These are phyloP conservation scores for Ophiostoma himal-ulmi DNA, from an alignment of 2,329 filamentous ascomycete species.

Conservation along the genomic window DNA sequence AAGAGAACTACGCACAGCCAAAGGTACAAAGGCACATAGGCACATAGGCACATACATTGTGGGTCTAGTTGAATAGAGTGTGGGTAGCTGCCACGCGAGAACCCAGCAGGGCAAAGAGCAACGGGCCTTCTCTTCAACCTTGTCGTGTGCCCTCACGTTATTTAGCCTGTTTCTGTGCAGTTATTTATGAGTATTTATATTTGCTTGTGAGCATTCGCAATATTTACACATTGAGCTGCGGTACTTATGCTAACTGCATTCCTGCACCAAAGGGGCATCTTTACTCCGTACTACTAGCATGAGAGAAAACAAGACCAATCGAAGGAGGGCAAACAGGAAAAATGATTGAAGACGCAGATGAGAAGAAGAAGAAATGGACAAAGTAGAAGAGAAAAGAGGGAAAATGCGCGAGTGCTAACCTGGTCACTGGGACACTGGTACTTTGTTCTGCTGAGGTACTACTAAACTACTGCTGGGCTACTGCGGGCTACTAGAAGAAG, in stretches of 20 bases:
- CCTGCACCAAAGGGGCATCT: not conserved
- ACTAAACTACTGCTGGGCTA: not conserved
- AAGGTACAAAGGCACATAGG: not conserved
- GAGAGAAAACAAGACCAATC: not conserved
- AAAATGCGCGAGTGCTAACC: not conserved
- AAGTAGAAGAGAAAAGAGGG: conserved; percentile 1
- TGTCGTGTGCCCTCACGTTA: conserved; percentile 3
- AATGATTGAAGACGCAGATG: not conserved
- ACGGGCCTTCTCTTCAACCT: not conserved
- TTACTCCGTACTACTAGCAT: not conserved
- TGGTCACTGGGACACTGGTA: not conserved
- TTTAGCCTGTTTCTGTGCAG: not conserved
- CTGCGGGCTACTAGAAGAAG: not conserved
- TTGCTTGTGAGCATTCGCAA: not conserved
- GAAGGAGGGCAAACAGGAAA: not conserved
- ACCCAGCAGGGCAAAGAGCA: conserved; percentile 3
- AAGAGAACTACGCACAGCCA: not conserved
- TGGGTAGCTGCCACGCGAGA: conserved; percentile 13
- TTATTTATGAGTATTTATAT: not conserved
- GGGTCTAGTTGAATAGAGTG: conserved; percentile 1
- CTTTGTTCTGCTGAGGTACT: not conserved
- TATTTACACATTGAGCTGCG: conserved; percentile 1
- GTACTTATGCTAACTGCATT: conserved; percentile 7
- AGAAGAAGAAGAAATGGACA: not conserved
- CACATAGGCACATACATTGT: not conserved